Evolutionary conservation across 164 flowering plant species (phyloP), one percentile per base, ranked within the genome.

Genomic region (Umbellularia californica): DNA sequence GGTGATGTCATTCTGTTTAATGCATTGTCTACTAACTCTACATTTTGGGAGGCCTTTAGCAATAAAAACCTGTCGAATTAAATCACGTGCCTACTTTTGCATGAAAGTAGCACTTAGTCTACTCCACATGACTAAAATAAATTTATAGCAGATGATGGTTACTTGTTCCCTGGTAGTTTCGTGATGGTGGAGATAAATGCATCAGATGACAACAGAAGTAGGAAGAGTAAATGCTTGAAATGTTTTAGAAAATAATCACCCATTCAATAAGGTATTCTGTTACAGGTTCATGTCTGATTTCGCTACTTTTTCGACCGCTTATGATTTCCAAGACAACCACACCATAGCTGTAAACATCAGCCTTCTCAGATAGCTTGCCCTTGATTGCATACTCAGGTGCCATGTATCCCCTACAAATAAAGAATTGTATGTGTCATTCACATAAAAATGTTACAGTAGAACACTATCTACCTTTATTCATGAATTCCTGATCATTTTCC

Each of bases 341-440:
- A 6, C 91, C 91, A 79, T 52, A 88, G 76, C 89, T 83, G 72
- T 86, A 88, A 1, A 81, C 79, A 50, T 88, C 91, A 30, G 78
- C 91, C 80, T 88, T 88, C 75, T 81, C 86, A 3, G 89, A 83
- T 58, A 86, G 73, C 63, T 84, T 86, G 14, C 91, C 89, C 55
- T 81, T 85, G 62, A 85, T 77, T 75, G 91, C 89, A 77, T 88
- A 88, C 47, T 88, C 91, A 10, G 91, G 91, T 72, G 91, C 86
- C 20, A 86, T 88, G 30, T 80, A 80, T 41, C 79, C 81, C 72
- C 80, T 74, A 65, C 33, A 19, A 62, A 60, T 22, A 1, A 62
- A 22, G 35, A 28, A 72, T 25, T 13, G 23, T 13, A 30, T 67
- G 11, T 3, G 23, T 11, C 67, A 64, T 25, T 64, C 28, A 15